A percentile compares a stretch with the other conserved stretches of the same genome.
These are phyloP conservation scores for Stagonosporopsis chrysanthemi DNA, from an alignment of 2,329 filamentous ascomycete species.

Conservation along the genomic window DNA sequence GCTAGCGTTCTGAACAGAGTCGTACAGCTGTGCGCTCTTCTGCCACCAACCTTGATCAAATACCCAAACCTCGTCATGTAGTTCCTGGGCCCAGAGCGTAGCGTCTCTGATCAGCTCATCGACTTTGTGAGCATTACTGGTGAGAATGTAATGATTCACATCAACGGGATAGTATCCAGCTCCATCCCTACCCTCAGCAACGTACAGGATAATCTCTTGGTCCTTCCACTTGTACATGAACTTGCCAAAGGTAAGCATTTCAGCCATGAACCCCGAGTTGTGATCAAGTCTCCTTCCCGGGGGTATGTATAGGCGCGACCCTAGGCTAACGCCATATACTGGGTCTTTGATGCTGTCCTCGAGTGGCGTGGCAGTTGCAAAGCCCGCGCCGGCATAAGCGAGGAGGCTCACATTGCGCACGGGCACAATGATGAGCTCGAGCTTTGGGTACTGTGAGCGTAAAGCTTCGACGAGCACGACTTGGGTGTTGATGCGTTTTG, in stretches of 20 bases:
- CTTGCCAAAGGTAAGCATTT: slow-evolving; percentile 54
- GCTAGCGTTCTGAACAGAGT: slow-evolving; percentile 55
- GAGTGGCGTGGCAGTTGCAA: slow-evolving; percentile 51
- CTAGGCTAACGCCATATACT: slow-evolving; percentile 43
- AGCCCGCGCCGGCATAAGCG: slow-evolving; percentile 53
- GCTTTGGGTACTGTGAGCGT: slow-evolving; percentile 54
- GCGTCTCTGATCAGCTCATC: slow-evolving; percentile 65
- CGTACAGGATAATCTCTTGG: slow-evolving; percentile 53
- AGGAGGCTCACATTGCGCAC: slow-evolving; percentile 47
- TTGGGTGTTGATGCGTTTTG: slow-evolving; percentile 54
- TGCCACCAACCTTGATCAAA: slow-evolving; percentile 70
- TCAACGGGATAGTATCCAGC: slow-evolving; percentile 40
- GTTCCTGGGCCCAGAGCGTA: slow-evolving; percentile 61
- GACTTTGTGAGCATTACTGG: slow-evolving; percentile 40
- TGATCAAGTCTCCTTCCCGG: slow-evolving; percentile 50
- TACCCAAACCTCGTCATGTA: slow-evolving; percentile 72
- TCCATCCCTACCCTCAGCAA: slow-evolving; percentile 54
- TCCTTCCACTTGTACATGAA: slow-evolving; percentile 56
- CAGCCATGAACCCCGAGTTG: slow-evolving; percentile 46
- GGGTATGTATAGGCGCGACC: slow-evolving; percentile 50
- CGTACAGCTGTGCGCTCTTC: slow-evolving; percentile 68
- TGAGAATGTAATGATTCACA: slow-evolving; percentile 55
- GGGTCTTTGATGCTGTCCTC: slow-evolving; percentile 51
- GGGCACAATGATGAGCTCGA: slow-evolving; percentile 54
- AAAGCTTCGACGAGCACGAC: slow-evolving; percentile 54